Base-by-base conservation (phyloP, 352 stramenopile species). In the Plasmopara muralis region DNA sequence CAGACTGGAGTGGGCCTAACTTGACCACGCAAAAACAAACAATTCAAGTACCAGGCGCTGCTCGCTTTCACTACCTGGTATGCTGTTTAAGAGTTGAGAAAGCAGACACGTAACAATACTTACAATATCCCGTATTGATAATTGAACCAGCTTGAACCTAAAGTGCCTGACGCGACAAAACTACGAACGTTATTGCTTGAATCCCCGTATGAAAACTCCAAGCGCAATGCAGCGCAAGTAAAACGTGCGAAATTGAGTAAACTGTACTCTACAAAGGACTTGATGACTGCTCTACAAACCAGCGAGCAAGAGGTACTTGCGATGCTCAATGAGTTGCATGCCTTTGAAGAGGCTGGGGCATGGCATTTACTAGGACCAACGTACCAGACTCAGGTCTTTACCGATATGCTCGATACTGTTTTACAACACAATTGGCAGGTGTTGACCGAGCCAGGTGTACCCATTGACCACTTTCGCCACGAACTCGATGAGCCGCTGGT, bases 351-450 rank as follows among this genome's bases (percentile, higher is more conserved):
- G 40, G 75, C 66, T 9, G 78, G 79, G n/a, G 53, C 50, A 9
- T 93, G 83, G 83, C 68, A 75, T 1, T 34, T 93, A 41, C 60
- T 93, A 20, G 68, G 64, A 60, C 60, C 68, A 0, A 48, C 46
- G 35, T 93, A 90, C 35, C 65, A 89, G 48, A 45, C 57, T 6
- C 60, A 64, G 38, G 64, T 93, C 16, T 87, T 93, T 39, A 64
- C 68, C 5, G 74, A 90, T 14, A 78, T 93, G 50, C 57, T 93
- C n/a, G 74, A 91, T 55, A 49, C 62, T 0, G 63, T 89, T 15
- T 68, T 91, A 9, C 70, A 93, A 53, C 70, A 87, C 14, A 80
- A 93, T 40, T 83, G 68, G 67, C 66, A 87, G 12, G 73, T 74
- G 16, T 54, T 86, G 6, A 40, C 39, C 4, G 9, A 71, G 9